These are phyloP conservation scores for Pinus taeda DNA, from an alignment of 75 land plant genomes.

Conservation along the genomic window DNA sequence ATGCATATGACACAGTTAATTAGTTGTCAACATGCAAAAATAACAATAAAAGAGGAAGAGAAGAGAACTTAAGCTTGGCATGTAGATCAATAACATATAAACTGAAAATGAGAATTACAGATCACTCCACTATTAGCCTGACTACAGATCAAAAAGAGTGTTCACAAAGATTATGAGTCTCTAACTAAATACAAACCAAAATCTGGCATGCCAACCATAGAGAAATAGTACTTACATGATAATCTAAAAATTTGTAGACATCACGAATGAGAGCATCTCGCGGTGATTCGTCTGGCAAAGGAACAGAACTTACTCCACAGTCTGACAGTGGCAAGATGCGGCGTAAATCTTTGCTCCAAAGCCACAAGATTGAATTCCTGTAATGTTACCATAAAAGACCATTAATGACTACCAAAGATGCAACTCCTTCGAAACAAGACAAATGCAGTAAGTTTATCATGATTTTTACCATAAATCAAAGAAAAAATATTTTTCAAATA, in stretches of 20 bases:
- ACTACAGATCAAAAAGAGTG: not conserved
- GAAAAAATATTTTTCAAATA: too few relatives aligned
- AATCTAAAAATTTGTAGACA: conserved; percentile 78
- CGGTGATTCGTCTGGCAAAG: conserved; percentile 52
- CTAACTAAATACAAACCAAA: not conserved
- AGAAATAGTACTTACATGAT: conserved; percentile 57
- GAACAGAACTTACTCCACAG: conserved; percentile 57
- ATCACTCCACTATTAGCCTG: not conserved
- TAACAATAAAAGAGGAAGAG: not conserved
- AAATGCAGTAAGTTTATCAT: not conserved
- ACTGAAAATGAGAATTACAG: too few relatives aligned
- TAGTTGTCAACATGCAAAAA: not conserved
- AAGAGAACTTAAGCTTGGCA: not conserved
- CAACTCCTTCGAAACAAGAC: not conserved
- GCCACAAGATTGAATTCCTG: conserved; percentile 80
- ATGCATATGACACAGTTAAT: not conserved
- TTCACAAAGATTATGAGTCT: not conserved
- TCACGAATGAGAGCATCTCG: conserved; percentile 74
- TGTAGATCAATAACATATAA: not conserved
- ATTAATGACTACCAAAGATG: not conserved
- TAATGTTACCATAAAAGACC: conserved; percentile 11
- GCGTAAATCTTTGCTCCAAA: conserved; percentile 85
- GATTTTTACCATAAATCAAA: not conserved
- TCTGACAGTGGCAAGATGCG: conserved; percentile 65
- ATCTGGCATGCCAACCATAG: not conserved